Evolutionary conservation across 2,329 filamentous ascomycete genomes (phyloP).

Genomic region (Phoma sp.): DNA sequence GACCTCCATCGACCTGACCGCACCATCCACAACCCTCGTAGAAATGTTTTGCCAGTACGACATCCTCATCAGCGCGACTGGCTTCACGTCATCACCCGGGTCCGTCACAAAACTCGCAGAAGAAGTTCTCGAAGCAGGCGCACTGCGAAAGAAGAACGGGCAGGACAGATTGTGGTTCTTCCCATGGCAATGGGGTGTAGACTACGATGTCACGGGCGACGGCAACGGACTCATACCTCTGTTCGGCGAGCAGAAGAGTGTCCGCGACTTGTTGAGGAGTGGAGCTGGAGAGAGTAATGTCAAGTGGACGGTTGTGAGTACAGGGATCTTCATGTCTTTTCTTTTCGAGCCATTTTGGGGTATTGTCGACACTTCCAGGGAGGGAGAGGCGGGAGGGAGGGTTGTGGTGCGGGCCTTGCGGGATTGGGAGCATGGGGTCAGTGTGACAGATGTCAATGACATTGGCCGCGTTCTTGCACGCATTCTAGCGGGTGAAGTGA

Average conservation of each 20-base stretch:
- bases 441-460: constrained; percentile 68
- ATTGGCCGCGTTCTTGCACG: constrained; percentile 69
- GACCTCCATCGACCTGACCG: constrained; percentile 53
- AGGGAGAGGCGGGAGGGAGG: neutral
- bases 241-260: constrained; percentile 70
- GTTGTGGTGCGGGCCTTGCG: constrained; percentile 63
- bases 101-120: constrained; percentile 65
- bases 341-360: constrained; percentile 70
- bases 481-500: constrained; percentile 51
- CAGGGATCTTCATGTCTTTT: constrained; percentile 75
- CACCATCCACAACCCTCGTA: constrained; percentile 37
- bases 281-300: no score
- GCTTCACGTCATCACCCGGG: constrained; percentile 64
- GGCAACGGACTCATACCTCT: constrained; percentile 66
- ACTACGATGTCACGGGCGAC: constrained; percentile 69
- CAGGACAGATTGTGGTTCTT: constrained; percentile 56
- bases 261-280: no score
- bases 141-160: neutral
- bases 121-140: constrained; percentile 61
- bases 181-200: constrained; percentile 78
- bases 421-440: constrained; percentile 68
- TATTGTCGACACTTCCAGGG: constrained; percentile 59
- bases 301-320: constrained; percentile 71
- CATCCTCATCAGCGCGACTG: constrained; percentile 67
- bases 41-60: constrained; percentile 55